Percentiles rank a stretch among this genome's conserved stretches.
Conservation (phyloP, 768 basidiomycete species). For the Leccinum uliginosum region DNA sequence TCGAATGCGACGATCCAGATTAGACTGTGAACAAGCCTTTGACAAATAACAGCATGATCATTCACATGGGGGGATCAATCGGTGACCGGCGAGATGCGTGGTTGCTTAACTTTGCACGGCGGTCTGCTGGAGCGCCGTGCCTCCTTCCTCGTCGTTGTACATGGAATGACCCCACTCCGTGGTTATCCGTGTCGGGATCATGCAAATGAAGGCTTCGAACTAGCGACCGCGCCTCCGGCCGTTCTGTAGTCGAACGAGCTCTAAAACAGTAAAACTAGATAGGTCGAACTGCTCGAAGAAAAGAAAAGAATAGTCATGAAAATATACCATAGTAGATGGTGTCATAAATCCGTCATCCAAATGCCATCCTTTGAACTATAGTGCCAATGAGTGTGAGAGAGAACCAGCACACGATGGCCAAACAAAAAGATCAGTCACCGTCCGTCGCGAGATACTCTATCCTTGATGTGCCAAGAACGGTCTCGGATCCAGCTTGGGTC, state of each 20-base stretch:
- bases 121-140: no score
- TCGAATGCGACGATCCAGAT: no score
- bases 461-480: conserved; percentile 35
- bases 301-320: not conserved
- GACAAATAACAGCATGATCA: no score
- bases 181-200: no score
- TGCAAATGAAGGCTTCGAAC: no score
- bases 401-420: not conserved
- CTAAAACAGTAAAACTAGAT: not conserved
- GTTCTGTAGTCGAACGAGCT: not conserved
- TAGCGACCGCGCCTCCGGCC: no score
- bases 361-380: not conserved
- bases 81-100: no score
- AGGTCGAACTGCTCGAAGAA: not conserved
- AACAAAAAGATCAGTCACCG: not conserved
- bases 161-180: no score
- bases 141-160: no score
- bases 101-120: no score
- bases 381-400: not conserved
- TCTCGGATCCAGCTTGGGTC: conserved; percentile 36
- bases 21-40: no score
- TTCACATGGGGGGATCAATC: no score
- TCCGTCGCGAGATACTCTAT: not conserved
- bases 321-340: not conserved
- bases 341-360: not conserved